These are phyloP conservation scores for Cucumis melo DNA, from an alignment of 306 rosid species.

Conservation along the genomic window DNA sequence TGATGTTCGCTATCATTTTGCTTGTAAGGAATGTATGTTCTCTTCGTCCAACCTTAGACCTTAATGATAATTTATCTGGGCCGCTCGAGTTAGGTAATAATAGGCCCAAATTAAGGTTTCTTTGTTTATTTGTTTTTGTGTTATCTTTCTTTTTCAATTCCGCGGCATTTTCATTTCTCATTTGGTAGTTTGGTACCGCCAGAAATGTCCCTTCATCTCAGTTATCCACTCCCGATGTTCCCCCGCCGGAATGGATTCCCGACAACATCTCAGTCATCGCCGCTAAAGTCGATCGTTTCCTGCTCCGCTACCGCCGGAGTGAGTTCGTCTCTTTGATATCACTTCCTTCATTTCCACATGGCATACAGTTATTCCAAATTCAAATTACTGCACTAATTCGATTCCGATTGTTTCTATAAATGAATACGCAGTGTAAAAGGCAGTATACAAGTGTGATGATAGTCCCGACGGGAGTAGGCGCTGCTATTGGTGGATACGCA, in stretches of 20 bases:
- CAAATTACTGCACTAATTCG: background rate
- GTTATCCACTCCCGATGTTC: conserved; percentile 16
- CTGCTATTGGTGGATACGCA: conserved; percentile 80
- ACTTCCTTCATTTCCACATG: background rate
- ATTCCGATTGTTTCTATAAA: background rate
- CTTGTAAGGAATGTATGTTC: too few relatives aligned
- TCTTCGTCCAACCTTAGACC: background rate
- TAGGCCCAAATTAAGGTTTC: background rate
- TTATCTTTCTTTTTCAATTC: background rate
- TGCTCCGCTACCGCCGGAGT: conserved; percentile 38
- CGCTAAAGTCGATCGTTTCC: conserved; percentile 11
- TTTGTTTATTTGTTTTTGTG: too few relatives aligned
- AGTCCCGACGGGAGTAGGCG: conserved; percentile 72
- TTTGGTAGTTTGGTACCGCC: background rate
- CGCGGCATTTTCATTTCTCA: background rate
- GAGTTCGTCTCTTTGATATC: background rate
- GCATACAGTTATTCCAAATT: background rate
- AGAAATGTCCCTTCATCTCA: conserved; percentile 30
- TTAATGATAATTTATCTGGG: background rate
- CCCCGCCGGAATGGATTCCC: background rate
- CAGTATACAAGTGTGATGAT: conserved; percentile 79
- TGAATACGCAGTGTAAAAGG: conserved; percentile 37
- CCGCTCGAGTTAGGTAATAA: background rate
- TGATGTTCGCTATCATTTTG: too few relatives aligned
- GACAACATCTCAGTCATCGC: conserved; percentile 6